Conservation (phyloP, 169 alveolate species). For the Babesia divergens region DNA sequence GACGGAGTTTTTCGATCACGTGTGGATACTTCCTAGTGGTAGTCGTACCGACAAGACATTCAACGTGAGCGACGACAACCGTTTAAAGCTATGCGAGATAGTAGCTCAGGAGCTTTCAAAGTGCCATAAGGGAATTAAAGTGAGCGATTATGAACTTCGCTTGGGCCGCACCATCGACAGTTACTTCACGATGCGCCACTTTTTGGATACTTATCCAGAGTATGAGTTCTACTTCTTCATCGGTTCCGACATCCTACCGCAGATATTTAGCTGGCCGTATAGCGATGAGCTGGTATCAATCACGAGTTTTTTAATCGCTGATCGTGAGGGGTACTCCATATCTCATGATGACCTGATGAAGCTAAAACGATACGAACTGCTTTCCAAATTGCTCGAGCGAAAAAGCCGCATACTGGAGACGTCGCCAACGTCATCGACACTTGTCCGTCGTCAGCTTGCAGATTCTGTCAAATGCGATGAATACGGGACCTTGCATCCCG, state of each 20-base stretch:
- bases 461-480: conserved; percentile 36
- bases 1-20: conserved; percentile 33
- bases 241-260: conserved; percentile 60
- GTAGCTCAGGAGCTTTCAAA: neutral
- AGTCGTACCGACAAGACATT: conserved; percentile 44
- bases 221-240: conserved; percentile 53
- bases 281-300: conserved; percentile 38
- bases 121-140: neutral
- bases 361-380: conserved; percentile 33
- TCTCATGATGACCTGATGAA: conserved; percentile 15
- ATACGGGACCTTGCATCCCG: conserved; percentile 45
- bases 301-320: conserved; percentile 47
- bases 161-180: conserved; percentile 26
- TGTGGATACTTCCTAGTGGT: conserved; percentile 62
- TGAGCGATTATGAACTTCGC: conserved; percentile 42
- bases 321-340: conserved; percentile 53
- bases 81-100: conserved; percentile 38
- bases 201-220: conserved; percentile 34
- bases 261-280: conserved; percentile 48
- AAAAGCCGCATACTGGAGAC: conserved; percentile 13
- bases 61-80: conserved; percentile 35
- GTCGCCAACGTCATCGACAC: conserved; percentile 58
- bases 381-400: conserved; percentile 27
- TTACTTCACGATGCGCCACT: conserved; percentile 46
- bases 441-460: conserved; percentile 31